phyloP scores from a whole-genome alignment of 2,329 filamentous ascomycete genomes.

The Thielaviopsis ethacetica region DNA sequence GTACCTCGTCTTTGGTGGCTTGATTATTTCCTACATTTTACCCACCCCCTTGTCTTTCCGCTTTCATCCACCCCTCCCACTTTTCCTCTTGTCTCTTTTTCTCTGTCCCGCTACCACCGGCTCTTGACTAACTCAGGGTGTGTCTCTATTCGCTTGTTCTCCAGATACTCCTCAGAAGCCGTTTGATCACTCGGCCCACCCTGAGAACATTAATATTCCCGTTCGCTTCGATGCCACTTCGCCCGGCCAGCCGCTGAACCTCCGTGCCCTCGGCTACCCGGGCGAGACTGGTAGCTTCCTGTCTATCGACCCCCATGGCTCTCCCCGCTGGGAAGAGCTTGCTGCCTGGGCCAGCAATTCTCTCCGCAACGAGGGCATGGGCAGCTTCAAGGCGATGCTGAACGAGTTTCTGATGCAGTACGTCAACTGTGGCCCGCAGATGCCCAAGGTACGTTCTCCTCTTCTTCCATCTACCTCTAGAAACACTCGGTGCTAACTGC shows the following conservation, averaged over 20 bases:
- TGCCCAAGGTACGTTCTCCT: conserved; percentile 23
- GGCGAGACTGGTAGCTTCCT: neutral
- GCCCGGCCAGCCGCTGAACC: neutral
- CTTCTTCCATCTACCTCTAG: neutral
- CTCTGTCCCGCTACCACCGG: neutral
- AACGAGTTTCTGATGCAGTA: conserved; percentile 24
- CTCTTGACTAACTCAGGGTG: conserved; percentile 1
- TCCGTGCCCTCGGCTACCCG: neutral
- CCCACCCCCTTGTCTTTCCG: neutral
- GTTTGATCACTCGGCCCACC: neutral
- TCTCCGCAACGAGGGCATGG: conserved; percentile 20
- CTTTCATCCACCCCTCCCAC: neutral
- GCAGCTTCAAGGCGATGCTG: conserved; percentile 20
- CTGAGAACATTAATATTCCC: neutral
- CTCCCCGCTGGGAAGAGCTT: conserved; percentile 20
- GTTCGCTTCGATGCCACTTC: neutral
- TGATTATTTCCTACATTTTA: neutral
- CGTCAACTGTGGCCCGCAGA: conserved; percentile 17
- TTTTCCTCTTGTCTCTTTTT: conserved; percentile 2
- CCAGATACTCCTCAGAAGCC: neutral
- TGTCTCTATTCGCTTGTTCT: conserved; percentile 1
- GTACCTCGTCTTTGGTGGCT: neutral
- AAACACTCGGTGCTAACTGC: conserved; percentile 2
- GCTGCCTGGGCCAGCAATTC: conserved; percentile 24
- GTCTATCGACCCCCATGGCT: neutral